Evolutionary conservation across 2,329 filamentous ascomycete species (phyloP).

Genomic region (Thermothelomyces thermophilus): DNA sequence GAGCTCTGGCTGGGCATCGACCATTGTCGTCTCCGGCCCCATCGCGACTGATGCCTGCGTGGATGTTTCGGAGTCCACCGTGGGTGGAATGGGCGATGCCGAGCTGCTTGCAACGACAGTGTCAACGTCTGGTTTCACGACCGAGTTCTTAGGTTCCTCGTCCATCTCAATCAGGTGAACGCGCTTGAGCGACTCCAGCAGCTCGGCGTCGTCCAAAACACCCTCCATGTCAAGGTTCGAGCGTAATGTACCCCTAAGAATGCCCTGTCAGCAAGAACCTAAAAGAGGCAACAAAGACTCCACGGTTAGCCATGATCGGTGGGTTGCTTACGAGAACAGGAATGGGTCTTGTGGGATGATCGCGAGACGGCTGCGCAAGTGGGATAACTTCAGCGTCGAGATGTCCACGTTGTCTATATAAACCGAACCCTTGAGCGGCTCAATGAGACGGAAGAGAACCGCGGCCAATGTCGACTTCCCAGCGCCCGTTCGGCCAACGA

Average conservation of each 20-base stretch:
- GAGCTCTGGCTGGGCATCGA: constrained; percentile 5
- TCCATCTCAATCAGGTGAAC: constrained; percentile 47
- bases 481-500: constrained; percentile 59
- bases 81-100: background rate
- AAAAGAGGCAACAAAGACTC: background rate
- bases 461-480: constrained; percentile 61
- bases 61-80: constrained; percentile 5
- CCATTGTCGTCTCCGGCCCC: constrained; percentile 19
- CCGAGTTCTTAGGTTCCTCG: background rate
- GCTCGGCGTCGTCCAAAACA: constrained; percentile 53
- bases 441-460: constrained; percentile 54
- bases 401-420: constrained; percentile 47
- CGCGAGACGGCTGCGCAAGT: constrained; percentile 53
- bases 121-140: background rate
- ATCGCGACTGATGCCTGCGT: constrained; percentile 8
- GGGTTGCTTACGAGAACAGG: constrained; percentile 43
- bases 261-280: background rate
- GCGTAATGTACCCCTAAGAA: constrained; percentile 47
- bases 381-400: constrained; percentile 51
- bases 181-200: constrained; percentile 53
- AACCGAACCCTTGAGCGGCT: constrained; percentile 37
- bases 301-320: background rate
- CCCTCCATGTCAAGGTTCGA: constrained; percentile 59
- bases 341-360: constrained; percentile 65
- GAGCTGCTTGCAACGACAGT: background rate